Evolutionary conservation across 441 rosid genomes (phyloP).

Genomic region (Daphne laureola): DNA sequence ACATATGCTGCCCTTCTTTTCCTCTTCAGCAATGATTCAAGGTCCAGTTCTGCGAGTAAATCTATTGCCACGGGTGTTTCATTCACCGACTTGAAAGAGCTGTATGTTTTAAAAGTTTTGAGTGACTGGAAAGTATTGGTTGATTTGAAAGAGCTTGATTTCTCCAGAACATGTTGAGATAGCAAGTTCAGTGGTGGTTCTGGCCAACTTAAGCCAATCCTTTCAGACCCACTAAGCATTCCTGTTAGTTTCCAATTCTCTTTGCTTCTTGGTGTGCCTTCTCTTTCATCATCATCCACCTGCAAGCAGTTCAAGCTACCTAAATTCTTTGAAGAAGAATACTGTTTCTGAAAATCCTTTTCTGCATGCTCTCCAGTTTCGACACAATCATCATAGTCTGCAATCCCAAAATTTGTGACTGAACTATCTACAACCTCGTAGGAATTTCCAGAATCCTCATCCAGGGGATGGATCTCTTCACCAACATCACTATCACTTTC

Average conservation of each 20-base stretch:
- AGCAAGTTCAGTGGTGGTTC: slow-evolving; percentile 60
- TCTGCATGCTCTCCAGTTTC: slow-evolving; percentile 21
- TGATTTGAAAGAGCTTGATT: slow-evolving; percentile 47
- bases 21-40: slow-evolving; percentile 51
- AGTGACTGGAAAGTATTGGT: slow-evolving; percentile 33
- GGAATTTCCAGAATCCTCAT: slow-evolving; percentile 31
- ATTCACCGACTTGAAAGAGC: slow-evolving; percentile 50
- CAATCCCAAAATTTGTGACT: slow-evolving; percentile 11
- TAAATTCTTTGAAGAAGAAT: slow-evolving; percentile 44
- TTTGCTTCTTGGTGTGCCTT: slow-evolving; percentile 16
- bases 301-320: slow-evolving; percentile 48
- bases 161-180: slow-evolving; percentile 48
- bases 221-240: slow-evolving; percentile 60
- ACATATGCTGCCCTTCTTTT: slow-evolving; percentile 58
- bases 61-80: slow-evolving; percentile 29
- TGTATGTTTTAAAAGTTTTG: slow-evolving; percentile 44
- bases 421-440: slow-evolving; percentile 17
- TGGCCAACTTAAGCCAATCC: slow-evolving; percentile 79
- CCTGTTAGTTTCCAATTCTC: slow-evolving; percentile 28
- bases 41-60: slow-evolving; percentile 48
- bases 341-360: slow-evolving; percentile 36
- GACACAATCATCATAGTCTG: slow-evolving; percentile 15
- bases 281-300: slow-evolving; percentile 14
- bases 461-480: slow-evolving; percentile 66
- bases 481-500: slow-evolving; percentile 66